A percentile compares a stretch with the other conserved stretches of the same genome.
Conservation (phyloP, 2,329 filamentous ascomycete genomes). For the Penicillium digitatum region DNA sequence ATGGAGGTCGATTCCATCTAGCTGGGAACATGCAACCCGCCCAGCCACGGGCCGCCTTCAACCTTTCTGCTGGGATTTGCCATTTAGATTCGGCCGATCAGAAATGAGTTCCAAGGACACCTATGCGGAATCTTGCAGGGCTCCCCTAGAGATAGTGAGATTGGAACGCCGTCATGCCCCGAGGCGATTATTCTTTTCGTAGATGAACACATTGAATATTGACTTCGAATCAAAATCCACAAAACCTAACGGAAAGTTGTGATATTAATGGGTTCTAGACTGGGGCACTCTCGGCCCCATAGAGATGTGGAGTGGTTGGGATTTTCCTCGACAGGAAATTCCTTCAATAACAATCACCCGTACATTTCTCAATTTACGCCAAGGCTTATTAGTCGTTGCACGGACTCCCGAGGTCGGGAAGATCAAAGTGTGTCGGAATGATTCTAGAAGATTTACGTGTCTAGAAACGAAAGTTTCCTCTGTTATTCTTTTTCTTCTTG, state of each 20-base stretch:
- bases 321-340: neutral
- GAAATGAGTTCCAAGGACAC: neutral
- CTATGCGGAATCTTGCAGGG: neutral
- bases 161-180: neutral
- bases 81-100: neutral
- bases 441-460: neutral
- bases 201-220: neutral
- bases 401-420: neutral
- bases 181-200: neutral
- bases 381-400: neutral
- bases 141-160: neutral
- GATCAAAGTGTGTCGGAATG: neutral
- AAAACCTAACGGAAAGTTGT: neutral
- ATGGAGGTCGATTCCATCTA: constrained; percentile 27
- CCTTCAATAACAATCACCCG: neutral
- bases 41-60: constrained; percentile 19
- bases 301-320: constrained; percentile 15
- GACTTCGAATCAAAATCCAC: neutral
- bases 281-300: constrained; percentile 12
- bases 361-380: neutral
- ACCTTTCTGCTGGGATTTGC: constrained; percentile 15
- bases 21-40: constrained; percentile 27
- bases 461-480: neutral
- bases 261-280: constrained; percentile 6
- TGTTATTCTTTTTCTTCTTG: neutral